Percentiles rank a stretch among this genome's conserved stretches.
Conservation (phyloP, 164 flowering plant genomes). For the Vitis rotundifolia region DNA sequence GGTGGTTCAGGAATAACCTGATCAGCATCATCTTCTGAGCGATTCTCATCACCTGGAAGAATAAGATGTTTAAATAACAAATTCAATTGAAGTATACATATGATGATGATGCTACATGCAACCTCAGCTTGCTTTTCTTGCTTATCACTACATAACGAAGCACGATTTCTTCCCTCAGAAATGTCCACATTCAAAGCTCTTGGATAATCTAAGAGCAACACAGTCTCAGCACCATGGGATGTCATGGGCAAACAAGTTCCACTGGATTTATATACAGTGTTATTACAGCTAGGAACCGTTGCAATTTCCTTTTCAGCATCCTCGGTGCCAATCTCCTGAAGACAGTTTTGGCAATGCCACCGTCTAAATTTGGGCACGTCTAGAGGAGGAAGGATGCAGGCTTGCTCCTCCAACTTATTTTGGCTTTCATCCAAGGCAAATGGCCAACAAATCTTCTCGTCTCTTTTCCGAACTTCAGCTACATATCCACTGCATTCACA, state of each 20-base stretch:
- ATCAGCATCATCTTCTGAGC: conserved; percentile 13
- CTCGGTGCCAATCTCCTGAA: conserved; percentile 15
- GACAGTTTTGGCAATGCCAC: conserved; percentile 65
- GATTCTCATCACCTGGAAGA: conserved; percentile 20
- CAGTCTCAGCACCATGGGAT: conserved; percentile 15
- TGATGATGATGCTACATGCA: conserved; percentile 1
- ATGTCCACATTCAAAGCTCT: conserved; percentile 8
- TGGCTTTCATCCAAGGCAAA: conserved; percentile 30
- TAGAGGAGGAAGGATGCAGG: conserved; percentile 52
- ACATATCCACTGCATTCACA: conserved; percentile 62
- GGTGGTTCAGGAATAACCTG: conserved; percentile 11
- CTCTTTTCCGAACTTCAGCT: conserved; percentile 51
- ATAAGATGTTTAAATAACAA: not conserved
- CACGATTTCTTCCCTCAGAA: conserved; percentile 15
- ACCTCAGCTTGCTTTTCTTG: conserved; percentile 26
- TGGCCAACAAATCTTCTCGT: conserved; percentile 58
- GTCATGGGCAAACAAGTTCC: conserved; percentile 6
- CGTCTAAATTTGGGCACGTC: conserved; percentile 48
- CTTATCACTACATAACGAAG: conserved; percentile 14
- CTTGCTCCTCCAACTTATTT: conserved; percentile 24
- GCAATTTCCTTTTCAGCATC: conserved; percentile 12
- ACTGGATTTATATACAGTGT: conserved; percentile 10
- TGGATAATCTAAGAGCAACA: conserved; percentile 20
- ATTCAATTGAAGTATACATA: conserved; percentile 12
- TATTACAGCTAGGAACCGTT: conserved; percentile 4